Base-by-base conservation (phyloP, 805 yeast species). In the Kregervanrija pseudodelftensis region DNA sequence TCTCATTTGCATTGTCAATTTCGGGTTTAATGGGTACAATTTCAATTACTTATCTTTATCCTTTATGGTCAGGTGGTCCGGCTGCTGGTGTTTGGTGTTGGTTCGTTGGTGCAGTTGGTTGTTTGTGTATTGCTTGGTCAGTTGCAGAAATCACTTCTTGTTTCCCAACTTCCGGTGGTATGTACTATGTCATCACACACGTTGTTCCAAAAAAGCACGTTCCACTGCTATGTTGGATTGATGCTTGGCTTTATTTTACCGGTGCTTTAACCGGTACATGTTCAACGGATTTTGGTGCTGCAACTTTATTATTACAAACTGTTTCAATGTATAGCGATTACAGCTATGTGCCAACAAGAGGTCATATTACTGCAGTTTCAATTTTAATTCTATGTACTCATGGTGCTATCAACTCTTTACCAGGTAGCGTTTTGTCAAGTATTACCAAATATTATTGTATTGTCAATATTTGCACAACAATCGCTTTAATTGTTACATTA, bases 11-110 rank as follows among this genome's bases (percentile, higher is more conserved):
- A 3, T 72, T 78, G 37, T 75, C 82, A 30, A 78, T 79, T 50
- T 80, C 82, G 59, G 85, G 85, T 14, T 66, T 80, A 39, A 72
- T 79, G 61, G 85, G 85, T 11, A 76, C 83, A 36, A 73, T 79
- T 32, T 68, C 82, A 10, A 76, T 81, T 32, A 76, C 80, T 9
- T 65, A 71, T 39, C 44, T 61, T 43, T 73, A 72, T 51, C 77
- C 78, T 8, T 57, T 73, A 33, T 59, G 58, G 54, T 63, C 77
- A 8, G 79, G 81, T 11, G 86, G 85, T 3, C 78, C 84, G 8
- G 80, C 80, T n/a, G 73, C 79, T 2, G 70, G 71, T 14, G 74
- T 76, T 9, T 79, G 84, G 84, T 75, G 80, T 43, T 79, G 84
- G 83, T 61, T 75, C 46, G 67, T 73, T 36, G 74, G 79, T 38